A percentile compares a stretch with the other conserved stretches of the same genome.
phyloP scores from a whole-genome alignment of 225 moss, liverwort and hornwort species.

The Straminergon stramineum region DNA sequence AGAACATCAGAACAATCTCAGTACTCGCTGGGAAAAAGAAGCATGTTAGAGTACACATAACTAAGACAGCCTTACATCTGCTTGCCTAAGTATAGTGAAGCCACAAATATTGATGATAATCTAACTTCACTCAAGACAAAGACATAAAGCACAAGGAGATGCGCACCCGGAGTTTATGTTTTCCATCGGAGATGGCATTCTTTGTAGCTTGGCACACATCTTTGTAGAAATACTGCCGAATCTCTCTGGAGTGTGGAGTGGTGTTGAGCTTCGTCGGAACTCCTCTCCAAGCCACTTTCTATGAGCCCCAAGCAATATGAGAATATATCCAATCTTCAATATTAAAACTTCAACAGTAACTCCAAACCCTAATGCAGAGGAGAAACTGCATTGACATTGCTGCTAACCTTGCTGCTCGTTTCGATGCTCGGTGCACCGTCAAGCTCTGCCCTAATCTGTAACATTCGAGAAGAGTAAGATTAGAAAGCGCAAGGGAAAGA shows the following conservation, averaged over 20 bases:
- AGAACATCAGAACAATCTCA: constrained; percentile 6
- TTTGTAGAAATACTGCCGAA: constrained; percentile 85
- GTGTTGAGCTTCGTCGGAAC: constrained; percentile 91
- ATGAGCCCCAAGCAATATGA: not conserved
- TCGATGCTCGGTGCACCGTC: constrained; percentile 12
- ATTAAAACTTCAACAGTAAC: not conserved
- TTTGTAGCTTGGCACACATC: constrained; percentile 75
- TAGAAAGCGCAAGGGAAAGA: not conserved
- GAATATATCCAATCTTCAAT: not conserved
- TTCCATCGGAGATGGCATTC: constrained; percentile 60
- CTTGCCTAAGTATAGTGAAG: not conserved
- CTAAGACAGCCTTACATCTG: not conserved
- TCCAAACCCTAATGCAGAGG: not conserved
- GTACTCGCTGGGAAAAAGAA: not conserved
- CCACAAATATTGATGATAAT: not conserved
- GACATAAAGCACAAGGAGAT: not conserved
- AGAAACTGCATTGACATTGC: not conserved
- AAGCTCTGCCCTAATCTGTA: constrained; percentile 24
- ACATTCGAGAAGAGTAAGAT: not conserved
- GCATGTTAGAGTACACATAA: not conserved
- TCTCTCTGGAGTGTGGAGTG: constrained; percentile 82
- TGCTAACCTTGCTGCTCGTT: constrained; percentile 21
- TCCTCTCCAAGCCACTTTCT: constrained; percentile 64
- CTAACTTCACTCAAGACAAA: not conserved
- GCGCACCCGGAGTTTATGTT: constrained; percentile 63